Base-by-base conservation (phyloP, 2,329 filamentous ascomycete genomes). In the Hypocrella siamensis region DNA sequence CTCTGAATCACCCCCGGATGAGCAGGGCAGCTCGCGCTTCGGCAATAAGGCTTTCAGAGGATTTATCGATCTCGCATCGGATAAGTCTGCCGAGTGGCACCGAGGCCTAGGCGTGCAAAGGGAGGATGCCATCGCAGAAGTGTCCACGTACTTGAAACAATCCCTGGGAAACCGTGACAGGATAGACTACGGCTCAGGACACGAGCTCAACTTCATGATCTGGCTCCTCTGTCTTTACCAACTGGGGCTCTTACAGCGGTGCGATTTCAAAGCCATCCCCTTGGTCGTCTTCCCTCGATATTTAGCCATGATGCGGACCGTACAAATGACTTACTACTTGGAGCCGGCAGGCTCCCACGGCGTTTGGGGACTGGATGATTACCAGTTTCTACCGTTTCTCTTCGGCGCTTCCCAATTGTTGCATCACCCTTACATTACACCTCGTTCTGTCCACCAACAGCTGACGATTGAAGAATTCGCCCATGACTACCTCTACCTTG, bases 281-380 rank as follows among this genome's bases (percentile, higher is more conserved):
- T 70, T 96, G 29, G 63, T 70, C 35, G 72, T 94, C 34, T 93
- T 96, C 51, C 65, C 72, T 19, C 73, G 75, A 32, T 98, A 98
- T 51, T 71, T 98, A 28, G 58, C 63, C 31, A 65, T 96, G 34
- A 93, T 96, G 85, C 83, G 86, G 33, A 65, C 70, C 17, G 69
- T 96, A 12, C 90, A 98, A 54, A 76, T 75, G 40, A 83, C 84
- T 3, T 98, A 98, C 58, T 98, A 98, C 48, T 75, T 98, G 31
- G 90, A 98, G 48, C 90, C 90, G 3, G 90, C 90, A 1, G 90
- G 90, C 11, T 94, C 88, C 1, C 90, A 98, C 52, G 90, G 90
- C 26, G 90, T 98, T 17, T 98, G 90, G 90, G 90, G 90, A 14
- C 63, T 98, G 2, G 90, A 98, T 47, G 90, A 98, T 53, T 94